phyloP scores from a whole-genome alignment of 2,329 filamentous ascomycete genomes.

The Talaromyces sp. region DNA sequence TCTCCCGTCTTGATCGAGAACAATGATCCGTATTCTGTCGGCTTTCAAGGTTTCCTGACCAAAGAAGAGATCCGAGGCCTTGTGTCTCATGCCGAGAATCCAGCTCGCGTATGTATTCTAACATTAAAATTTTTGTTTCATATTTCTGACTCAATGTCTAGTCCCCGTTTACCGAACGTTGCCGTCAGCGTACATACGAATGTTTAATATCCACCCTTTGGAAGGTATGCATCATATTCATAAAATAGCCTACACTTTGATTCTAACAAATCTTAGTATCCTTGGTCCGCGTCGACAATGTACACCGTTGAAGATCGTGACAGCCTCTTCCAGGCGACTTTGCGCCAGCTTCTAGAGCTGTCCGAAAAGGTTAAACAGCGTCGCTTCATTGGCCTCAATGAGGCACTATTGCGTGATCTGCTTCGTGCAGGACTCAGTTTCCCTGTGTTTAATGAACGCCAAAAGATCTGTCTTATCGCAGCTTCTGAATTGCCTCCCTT shows the following conservation, averaged over 20 bases:
- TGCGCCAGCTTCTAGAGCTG: slow-evolving; percentile 63
- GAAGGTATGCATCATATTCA: slow-evolving; percentile 34
- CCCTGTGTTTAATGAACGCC: slow-evolving; percentile 41
- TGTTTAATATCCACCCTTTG: slow-evolving; percentile 47
- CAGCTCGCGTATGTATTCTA: slow-evolving; percentile 41
- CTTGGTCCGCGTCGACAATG: slow-evolving; percentile 43
- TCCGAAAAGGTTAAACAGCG: slow-evolving; percentile 55
- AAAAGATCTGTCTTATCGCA: slow-evolving; percentile 33
- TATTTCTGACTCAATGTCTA: slow-evolving; percentile 18
- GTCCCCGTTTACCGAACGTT: slow-evolving; percentile 48
- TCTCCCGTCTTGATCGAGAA: slow-evolving; percentile 29
- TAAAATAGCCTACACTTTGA: neutral
- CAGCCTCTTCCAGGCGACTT: slow-evolving; percentile 37
- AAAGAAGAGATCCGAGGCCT: slow-evolving; percentile 46
- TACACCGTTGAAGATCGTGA: slow-evolving; percentile 47
- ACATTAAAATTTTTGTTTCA: neutral
- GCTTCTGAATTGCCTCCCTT: slow-evolving; percentile 22
- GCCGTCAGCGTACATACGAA: slow-evolving; percentile 51
- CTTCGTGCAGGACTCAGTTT: slow-evolving; percentile 38
- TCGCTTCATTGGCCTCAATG: slow-evolving; percentile 35
- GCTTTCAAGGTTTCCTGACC: slow-evolving; percentile 50
- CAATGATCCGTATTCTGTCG: slow-evolving; percentile 42
- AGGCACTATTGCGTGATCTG: slow-evolving; percentile 34
- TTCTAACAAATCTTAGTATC: slow-evolving; percentile 37
- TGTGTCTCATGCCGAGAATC: slow-evolving; percentile 45